Evolutionary conservation across 2,329 filamentous ascomycete genomes (phyloP).

Genomic region (Phyllosticta paracitricarpa): DNA sequence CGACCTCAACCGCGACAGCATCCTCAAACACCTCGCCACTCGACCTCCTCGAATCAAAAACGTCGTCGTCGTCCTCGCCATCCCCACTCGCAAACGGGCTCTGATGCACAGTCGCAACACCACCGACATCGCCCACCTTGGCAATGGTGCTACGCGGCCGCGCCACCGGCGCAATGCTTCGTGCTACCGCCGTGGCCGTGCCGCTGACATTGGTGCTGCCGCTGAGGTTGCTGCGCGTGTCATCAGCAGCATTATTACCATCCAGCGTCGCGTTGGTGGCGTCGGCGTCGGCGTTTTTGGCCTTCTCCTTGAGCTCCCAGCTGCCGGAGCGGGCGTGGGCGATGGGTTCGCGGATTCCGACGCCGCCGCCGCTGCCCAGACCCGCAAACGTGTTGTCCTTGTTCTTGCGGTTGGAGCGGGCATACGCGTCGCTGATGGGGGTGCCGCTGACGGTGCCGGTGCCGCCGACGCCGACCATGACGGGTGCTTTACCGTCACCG

Average conservation of each 20-base stretch:
- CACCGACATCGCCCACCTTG: not conserved
- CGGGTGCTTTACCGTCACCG: not conserved
- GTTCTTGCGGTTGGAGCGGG: conserved; percentile 27
- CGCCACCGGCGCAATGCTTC: not conserved
- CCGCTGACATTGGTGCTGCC: not conserved
- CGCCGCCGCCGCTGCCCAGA: conserved; percentile 24
- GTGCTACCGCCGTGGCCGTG: not conserved
- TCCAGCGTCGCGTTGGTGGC: not conserved
- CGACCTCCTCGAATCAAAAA: conserved; percentile 22
- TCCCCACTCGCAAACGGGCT: not conserved
- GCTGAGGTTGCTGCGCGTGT: conserved; percentile 3
- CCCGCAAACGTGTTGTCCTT: conserved; percentile 19
- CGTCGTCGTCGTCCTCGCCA: conserved; percentile 18
- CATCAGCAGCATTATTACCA: not conserved
- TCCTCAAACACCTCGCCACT: conserved; percentile 39
- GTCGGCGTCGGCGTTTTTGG: conserved; percentile 14
- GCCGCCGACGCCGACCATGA: not conserved
- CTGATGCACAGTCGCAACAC: not conserved
- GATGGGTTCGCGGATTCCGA: conserved; percentile 11
- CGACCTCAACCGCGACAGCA: conserved; percentile 32
- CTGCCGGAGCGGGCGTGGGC: conserved; percentile 46
- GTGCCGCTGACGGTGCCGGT: not conserved
- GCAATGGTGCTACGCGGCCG: not conserved
- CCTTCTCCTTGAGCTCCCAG: conserved; percentile 42
- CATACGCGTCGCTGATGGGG: conserved; percentile 19